Conservation (phyloP, 108 stramenopile genomes). For the Aurantiochytrium sp. region DNA sequence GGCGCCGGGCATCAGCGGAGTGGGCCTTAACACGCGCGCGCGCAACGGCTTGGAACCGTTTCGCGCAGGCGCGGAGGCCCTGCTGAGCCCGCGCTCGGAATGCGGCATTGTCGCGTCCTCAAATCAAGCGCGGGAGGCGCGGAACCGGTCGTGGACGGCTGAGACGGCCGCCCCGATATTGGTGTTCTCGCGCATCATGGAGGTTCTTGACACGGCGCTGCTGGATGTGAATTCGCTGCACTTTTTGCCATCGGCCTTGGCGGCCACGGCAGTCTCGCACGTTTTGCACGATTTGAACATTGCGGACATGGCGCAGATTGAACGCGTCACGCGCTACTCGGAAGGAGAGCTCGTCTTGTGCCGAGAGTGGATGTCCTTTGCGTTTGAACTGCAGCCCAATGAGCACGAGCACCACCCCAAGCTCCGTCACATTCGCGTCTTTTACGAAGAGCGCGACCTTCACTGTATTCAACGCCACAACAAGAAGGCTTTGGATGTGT, state of each 20-base stretch:
- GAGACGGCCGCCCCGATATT: not conserved
- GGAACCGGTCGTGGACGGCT: not conserved
- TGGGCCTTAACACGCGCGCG: not conserved
- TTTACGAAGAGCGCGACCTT: not conserved
- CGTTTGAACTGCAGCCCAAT: not conserved
- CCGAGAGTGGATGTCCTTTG: not conserved
- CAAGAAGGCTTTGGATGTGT: not conserved
- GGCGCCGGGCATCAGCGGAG: too few relatives aligned
- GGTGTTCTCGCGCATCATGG: not conserved
- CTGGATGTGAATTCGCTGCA: not conserved
- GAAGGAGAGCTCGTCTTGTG: not conserved
- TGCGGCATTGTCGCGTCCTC: not conserved
- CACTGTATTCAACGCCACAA: constrained; percentile 11
- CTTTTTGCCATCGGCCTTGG: not conserved
- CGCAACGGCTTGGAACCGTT: not conserved
- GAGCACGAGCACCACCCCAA: not conserved
- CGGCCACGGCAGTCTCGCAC: not conserved
- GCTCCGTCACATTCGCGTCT: not conserved
- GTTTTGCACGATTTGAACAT: not conserved
- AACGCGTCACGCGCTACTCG: not conserved
- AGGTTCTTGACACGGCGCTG: not conserved
- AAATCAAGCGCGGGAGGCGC: not conserved
- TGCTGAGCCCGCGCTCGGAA: too few relatives aligned
- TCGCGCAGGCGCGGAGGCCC: not conserved
- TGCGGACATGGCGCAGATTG: not conserved